Percentiles rank a stretch among this genome's conserved stretches.
Evolutionary conservation across 75 land plant species (phyloP).

Genomic region (Cupressus sempervirens): DNA sequence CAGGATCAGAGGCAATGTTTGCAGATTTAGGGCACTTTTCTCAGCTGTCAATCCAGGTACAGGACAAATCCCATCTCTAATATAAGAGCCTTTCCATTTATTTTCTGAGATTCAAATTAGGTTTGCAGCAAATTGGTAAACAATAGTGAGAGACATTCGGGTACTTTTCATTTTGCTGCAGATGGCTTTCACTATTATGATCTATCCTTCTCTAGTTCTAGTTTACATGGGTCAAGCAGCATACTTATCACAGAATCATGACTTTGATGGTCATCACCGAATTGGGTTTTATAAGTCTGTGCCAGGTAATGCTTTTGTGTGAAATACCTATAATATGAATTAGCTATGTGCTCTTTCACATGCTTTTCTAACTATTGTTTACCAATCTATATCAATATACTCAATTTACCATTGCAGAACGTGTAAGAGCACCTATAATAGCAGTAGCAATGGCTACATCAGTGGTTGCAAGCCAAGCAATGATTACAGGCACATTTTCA

Average conservation of each 20-base stretch:
- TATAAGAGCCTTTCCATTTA: background rate
- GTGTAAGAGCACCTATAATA: conserved; percentile 51
- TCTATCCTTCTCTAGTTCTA: conserved; percentile 63
- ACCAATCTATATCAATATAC: background rate
- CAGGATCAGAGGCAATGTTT: conserved; percentile 96
- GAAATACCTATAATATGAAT: background rate
- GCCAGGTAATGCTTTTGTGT: conserved; percentile 28
- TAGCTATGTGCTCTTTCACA: background rate
- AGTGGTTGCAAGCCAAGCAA: conserved; percentile 80
- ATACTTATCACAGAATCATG: conserved; percentile 55
- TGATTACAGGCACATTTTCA: conserved; percentile 83
- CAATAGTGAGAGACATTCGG: too few relatives aligned
- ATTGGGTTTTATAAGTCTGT: conserved; percentile 53
- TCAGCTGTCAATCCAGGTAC: conserved; percentile 74
- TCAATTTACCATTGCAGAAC: conserved; percentile 20
- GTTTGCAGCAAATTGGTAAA: too few relatives aligned
- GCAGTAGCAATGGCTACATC: conserved; percentile 71
- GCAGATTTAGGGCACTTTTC: conserved; percentile 96
- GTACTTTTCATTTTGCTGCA: conserved; percentile 23
- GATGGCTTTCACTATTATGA: conserved; percentile 68
- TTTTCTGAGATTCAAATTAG: background rate
- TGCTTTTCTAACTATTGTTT: background rate
- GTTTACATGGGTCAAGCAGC: conserved; percentile 86
- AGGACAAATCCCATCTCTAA: background rate
- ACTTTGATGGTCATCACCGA: conserved; percentile 1